Conservation (phyloP, 352 stramenopile genomes). For the Globisporangium viniferum region DNA sequence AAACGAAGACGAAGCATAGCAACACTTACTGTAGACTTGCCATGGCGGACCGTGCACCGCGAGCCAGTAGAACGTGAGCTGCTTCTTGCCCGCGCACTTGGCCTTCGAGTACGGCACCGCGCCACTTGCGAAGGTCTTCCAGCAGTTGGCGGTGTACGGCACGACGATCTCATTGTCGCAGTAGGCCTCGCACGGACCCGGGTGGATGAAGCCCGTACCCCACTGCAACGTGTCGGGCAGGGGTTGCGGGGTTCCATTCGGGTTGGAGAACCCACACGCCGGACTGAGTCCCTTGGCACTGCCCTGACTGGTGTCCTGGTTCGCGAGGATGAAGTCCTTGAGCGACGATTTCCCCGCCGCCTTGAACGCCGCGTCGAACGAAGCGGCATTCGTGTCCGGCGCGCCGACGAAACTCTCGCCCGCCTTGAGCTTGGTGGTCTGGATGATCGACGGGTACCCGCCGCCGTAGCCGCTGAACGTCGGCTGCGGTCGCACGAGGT, state of each 20-base stretch:
- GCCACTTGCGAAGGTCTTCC: constrained; percentile 4
- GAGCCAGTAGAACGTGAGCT: constrained; percentile 21
- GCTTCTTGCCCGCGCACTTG: constrained; percentile 17
- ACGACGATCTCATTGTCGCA: constrained; percentile 16
- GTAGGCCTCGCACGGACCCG: not conserved
- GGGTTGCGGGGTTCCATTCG: not conserved
- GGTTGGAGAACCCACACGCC: constrained; percentile 5
- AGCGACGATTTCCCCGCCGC: not conserved
- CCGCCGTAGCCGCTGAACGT: constrained; percentile 3
- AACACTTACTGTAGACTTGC: constrained; percentile 20
- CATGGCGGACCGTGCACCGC: constrained; percentile 14
- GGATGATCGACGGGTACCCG: not conserved
- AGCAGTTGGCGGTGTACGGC: constrained; percentile 17
- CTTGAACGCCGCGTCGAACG: constrained; percentile 6
- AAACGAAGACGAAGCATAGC: not conserved
- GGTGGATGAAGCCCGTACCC: not conserved
- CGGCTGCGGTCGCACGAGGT: not conserved
- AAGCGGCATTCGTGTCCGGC: not conserved
- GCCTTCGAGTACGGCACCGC: constrained; percentile 16
- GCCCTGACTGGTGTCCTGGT: not conserved
- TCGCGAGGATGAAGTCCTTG: constrained; percentile 7
- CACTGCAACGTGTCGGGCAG: not conserved
- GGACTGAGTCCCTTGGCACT: not conserved
- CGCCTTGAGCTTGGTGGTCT: not conserved
- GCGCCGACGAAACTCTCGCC: not conserved